Evolutionary conservation across 257 asterid species (phyloP).

Genomic region (Solanum lignicaule): DNA sequence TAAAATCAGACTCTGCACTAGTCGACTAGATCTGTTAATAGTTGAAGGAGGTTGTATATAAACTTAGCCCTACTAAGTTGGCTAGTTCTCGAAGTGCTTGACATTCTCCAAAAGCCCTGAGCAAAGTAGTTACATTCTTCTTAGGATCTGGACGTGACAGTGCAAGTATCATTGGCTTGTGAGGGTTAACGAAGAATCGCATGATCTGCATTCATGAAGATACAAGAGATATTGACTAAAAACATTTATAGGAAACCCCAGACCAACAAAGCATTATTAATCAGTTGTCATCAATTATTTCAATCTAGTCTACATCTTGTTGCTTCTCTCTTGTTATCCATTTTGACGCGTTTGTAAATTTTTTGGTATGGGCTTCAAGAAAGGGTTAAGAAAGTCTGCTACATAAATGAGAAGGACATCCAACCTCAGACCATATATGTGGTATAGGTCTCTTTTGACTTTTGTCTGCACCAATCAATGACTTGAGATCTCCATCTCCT

Average conservation of each 20-base stretch:
- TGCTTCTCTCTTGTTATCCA: not conserved
- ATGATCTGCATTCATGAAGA: conserved; percentile 36
- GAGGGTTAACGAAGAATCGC: conserved; percentile 55
- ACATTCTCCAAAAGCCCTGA: conserved; percentile 66
- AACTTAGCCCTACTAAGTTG: conserved; percentile 35
- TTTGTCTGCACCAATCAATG: conserved; percentile 35
- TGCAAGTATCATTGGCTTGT: conserved; percentile 75
- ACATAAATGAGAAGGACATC: conserved; percentile 1
- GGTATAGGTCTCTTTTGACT: conserved; percentile 39
- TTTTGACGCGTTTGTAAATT: not conserved
- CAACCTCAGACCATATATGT: conserved; percentile 62
- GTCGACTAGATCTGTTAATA: not conserved
- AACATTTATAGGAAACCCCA: not conserved
- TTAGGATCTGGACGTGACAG: conserved; percentile 65
- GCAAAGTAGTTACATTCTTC: conserved; percentile 51
- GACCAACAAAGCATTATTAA: not conserved
- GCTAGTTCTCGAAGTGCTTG: conserved; percentile 63
- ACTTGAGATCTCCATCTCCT: conserved; percentile 47
- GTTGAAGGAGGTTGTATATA: not conserved
- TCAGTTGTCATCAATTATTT: not conserved
- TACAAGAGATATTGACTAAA: not conserved
- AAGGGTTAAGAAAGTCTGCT: not conserved
- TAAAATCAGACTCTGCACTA: not conserved
- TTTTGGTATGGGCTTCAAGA: not conserved
- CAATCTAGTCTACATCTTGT: not conserved